Conservation (phyloP, 2,329 filamentous ascomycete species). For the Cladosporium oxysporum region DNA sequence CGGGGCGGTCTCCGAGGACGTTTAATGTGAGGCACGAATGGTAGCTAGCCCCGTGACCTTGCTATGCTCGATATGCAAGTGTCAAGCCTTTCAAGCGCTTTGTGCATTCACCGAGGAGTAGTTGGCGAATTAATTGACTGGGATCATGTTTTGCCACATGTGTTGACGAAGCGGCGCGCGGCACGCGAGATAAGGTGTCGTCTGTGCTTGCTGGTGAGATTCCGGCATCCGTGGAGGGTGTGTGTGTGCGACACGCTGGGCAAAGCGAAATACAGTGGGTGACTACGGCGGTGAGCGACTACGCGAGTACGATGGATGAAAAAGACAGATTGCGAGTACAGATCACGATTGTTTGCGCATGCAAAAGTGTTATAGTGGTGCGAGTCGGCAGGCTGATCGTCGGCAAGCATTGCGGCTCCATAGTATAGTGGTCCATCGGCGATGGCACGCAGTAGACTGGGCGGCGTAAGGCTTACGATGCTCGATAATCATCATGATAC, state of each 20-base stretch:
- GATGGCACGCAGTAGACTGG: neutral
- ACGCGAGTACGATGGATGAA: neutral
- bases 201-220: neutral
- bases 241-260: neutral
- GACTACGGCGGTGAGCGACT: neutral
- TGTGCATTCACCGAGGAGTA: neutral
- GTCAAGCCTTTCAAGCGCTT: neutral
- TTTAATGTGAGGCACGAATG: neutral
- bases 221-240: neutral
- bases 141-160: constrained; percentile 7
- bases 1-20: neutral
- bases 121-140: neutral
- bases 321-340: neutral
- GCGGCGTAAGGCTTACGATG: neutral
- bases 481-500: neutral
- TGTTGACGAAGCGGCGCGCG: neutral
- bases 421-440: constrained; percentile 14
- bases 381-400: neutral
- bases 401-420: constrained; percentile 5
- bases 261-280: neutral
- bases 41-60: neutral
- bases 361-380: neutral
- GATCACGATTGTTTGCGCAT: constrained; percentile 17
- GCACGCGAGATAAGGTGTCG: constrained; percentile 2
- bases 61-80: neutral